Percentiles rank a stretch among this genome's conserved stretches.
phyloP scores from a whole-genome alignment of 139 green algal species.

The Cymbomonas tetramitiformis region DNA sequence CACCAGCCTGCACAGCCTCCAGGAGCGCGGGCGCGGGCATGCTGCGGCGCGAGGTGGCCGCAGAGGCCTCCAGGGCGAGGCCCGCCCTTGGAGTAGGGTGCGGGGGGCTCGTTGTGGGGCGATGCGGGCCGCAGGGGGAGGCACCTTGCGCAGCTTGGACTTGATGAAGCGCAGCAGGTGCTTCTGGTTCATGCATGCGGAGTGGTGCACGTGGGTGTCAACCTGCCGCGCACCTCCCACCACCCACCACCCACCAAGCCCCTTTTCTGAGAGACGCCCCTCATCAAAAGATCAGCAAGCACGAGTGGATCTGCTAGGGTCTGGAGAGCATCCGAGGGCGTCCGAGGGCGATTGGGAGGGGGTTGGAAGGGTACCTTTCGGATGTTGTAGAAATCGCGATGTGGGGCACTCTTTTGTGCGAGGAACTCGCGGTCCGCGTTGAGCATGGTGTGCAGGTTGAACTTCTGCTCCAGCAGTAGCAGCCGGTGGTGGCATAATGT shows the following conservation, averaged over 20 bases:
- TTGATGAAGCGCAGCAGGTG: constrained; percentile 99
- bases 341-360: too few species aligned
- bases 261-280: neutral
- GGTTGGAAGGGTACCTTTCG: constrained; percentile 71
- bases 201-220: constrained; percentile 96
- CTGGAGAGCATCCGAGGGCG: too few species aligned
- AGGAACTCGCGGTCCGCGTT: constrained; percentile 96
- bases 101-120: neutral
- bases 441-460: constrained; percentile 92
- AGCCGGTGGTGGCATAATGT: constrained; percentile 83
- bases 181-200: constrained; percentile 99
- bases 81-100: too few species aligned
- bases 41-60: too few species aligned
- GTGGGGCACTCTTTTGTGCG: constrained; percentile 84
- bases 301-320: too few species aligned
- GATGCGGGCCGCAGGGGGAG: too few species aligned
- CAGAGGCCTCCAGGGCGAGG: too few species aligned
- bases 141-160: constrained; percentile 68
- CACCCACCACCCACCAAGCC: neutral
- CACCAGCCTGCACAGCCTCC: too few species aligned
- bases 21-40: too few species aligned
- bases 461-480: constrained; percentile 94
- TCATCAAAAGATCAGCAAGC: too few species aligned
- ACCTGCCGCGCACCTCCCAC: constrained; percentile 13
- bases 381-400: constrained; percentile 99